Percentiles rank a stretch among this genome's conserved stretches.
Evolutionary conservation across 257 asterid species (phyloP).

Genomic region (Salvia rosmarinus): DNA sequence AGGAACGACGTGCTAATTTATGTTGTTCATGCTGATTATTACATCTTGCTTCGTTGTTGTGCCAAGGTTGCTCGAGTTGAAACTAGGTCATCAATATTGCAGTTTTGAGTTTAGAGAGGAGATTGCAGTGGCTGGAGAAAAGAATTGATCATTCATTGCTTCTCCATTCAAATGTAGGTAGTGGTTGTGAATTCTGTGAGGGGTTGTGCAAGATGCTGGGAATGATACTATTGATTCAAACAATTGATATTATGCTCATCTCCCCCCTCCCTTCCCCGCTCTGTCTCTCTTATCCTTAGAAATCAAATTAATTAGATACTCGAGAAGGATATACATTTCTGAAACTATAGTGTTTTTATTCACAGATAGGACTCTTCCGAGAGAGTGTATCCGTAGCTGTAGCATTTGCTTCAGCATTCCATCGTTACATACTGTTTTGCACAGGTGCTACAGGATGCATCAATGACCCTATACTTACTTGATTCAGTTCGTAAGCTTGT

Average conservation of each 20-base stretch:
- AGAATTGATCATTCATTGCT: constrained; percentile 49
- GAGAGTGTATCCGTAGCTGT: too few species aligned
- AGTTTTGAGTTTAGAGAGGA: constrained; percentile 69
- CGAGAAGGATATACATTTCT: too few species aligned
- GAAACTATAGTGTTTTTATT: too few species aligned
- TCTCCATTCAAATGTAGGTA: constrained; percentile 26
- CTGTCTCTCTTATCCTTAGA: not conserved
- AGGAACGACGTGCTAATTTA: constrained; percentile 52
- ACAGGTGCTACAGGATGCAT: constrained; percentile 85
- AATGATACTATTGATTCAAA: constrained; percentile 25
- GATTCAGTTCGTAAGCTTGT: constrained; percentile 79
- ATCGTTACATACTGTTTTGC: constrained; percentile 22
- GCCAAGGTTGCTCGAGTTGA: constrained; percentile 76
- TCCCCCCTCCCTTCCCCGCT: not conserved
- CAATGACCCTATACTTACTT: constrained; percentile 75
- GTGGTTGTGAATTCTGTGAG: constrained; percentile 40
- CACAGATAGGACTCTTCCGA: too few species aligned
- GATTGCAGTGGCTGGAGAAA: constrained; percentile 60
- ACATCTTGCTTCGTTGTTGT: constrained; percentile 71
- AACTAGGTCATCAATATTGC: constrained; percentile 68
- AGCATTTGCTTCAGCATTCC: constrained; percentile 16
- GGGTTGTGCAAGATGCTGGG: constrained; percentile 19
- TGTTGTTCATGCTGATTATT: constrained; percentile 84
- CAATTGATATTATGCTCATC: not conserved
- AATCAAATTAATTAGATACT: too few species aligned